Base-by-base conservation (phyloP, 2,329 filamentous ascomycete species). In the Fusarium zealandicum region DNA sequence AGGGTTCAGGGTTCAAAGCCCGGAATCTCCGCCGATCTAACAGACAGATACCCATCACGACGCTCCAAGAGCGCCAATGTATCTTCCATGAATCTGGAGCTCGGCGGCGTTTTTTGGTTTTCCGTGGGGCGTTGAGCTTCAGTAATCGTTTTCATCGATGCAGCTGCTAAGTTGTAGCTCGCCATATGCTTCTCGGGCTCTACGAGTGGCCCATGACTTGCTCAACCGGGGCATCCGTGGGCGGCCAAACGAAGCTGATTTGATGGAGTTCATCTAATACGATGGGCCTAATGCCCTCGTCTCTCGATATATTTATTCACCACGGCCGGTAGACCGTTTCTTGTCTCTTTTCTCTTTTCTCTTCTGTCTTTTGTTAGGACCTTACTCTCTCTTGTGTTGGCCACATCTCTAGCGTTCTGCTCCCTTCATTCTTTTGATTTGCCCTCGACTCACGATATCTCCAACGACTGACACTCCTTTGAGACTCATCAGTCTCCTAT, bases 1-100 rank as follows among this genome's bases (percentile, higher is more conserved):
- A 67, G 62, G 64, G 64, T 63, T 58, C 62, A 67, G 57, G 64
- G 62, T 53, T 64, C 46, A 6, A 32, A 39, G 25, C 36, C 65
- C 60, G 62, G 57, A 46, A 54, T 38, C 37, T 18, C 51, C 53
- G 47, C 60, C 55, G 58, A 64, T 66, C 60, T 54, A 28, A 46
- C 35, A 40, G 44, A 28, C 50, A 35, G 40, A 39, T 9, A n/a
- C 13, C 11, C 28, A 31, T n/a, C 28, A 13, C 28, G 12, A 31
- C 11, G 31, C 28, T 41, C 45, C 31, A 32, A 31, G 40, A 27
- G 44, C 40, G 35, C 43, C 51, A 37, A 49, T 25, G 37, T 17
- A 25, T n/a, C 20, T 25, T 47, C 16, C 22, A 38, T 41, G 18
- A 42, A 39, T 39, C 45, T 36, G 48, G 50, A 42, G 37, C 61